phyloP scores from a whole-genome alignment of 1,284 basidiomycete genomes.

The Pterula multifida region DNA sequence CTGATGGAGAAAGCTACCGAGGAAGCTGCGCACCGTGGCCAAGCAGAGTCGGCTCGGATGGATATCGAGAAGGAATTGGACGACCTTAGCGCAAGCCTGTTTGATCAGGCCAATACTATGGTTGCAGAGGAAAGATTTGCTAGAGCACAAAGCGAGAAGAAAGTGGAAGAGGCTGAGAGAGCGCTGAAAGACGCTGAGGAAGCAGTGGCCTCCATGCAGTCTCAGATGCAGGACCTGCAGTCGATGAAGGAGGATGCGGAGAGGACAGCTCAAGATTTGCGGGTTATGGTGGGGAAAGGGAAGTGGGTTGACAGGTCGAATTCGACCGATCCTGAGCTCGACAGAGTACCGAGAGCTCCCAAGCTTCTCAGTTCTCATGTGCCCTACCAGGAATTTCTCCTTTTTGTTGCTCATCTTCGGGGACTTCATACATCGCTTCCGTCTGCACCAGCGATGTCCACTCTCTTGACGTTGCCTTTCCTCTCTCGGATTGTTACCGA shows the following conservation, averaged over 20 bases:
- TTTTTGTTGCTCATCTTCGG: slow-evolving; percentile 76
- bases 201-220: slow-evolving; percentile 74
- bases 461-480: slow-evolving; percentile 73
- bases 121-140: slow-evolving; percentile 83
- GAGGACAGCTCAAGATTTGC: slow-evolving; percentile 34
- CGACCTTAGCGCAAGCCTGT: slow-evolving; percentile 82
- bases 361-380: slow-evolving; percentile 52
- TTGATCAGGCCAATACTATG: slow-evolving; percentile 86
- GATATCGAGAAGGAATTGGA: slow-evolving; percentile 87
- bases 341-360: slow-evolving; percentile 17
- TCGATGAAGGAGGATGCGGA: slow-evolving; percentile 53
- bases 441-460: slow-evolving; percentile 52
- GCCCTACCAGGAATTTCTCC: slow-evolving; percentile 80
- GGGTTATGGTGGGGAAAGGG: slow-evolving; percentile 47
- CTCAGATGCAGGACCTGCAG: slow-evolving; percentile 68
- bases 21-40: slow-evolving; percentile 83
- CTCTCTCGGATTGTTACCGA: slow-evolving; percentile 73
- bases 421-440: slow-evolving; percentile 50
- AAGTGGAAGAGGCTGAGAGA: slow-evolving; percentile 70
- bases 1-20: slow-evolving; percentile 92
- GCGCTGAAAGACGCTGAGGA: slow-evolving; percentile 80
- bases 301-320: slow-evolving; percentile 44
- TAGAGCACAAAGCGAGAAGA: slow-evolving; percentile 68
- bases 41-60: slow-evolving; percentile 74
- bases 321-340: slow-evolving; percentile 10